These are phyloP conservation scores for Neophaeococcomyces aloes DNA, from an alignment of 2,329 filamentous ascomycete species.

Conservation along the genomic window DNA sequence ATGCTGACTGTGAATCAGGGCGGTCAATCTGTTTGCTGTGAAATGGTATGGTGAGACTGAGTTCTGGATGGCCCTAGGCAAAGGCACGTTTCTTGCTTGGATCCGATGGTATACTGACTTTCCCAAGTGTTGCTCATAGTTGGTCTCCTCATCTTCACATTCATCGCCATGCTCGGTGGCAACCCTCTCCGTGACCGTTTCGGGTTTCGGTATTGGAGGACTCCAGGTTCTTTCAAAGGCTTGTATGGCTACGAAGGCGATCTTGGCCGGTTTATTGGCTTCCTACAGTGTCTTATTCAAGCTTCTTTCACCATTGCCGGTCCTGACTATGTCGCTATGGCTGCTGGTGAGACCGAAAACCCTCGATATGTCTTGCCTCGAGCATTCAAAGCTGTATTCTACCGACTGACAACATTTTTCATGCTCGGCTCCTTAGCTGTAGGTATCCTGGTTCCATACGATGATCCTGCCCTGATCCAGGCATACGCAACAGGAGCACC, in stretches of 20 bases:
- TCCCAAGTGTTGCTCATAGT: constrained; percentile 53
- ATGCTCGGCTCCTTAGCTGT: constrained; percentile 62
- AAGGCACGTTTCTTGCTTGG: constrained; percentile 25
- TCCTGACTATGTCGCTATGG: constrained; percentile 55
- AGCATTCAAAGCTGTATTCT: constrained; percentile 70
- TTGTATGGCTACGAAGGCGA: constrained; percentile 49
- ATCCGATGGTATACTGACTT: no score
- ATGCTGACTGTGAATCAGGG: constrained; percentile 21
- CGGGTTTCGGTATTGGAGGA: constrained; percentile 58
- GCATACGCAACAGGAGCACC: constrained; percentile 50
- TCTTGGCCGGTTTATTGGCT: constrained; percentile 64
- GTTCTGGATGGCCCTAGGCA: constrained; percentile 62
- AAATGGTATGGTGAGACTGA: constrained; percentile 68
- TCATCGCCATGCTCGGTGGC: constrained; percentile 72
- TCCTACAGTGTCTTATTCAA: constrained; percentile 63
- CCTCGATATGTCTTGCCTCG: constrained; percentile 59
- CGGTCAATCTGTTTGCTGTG: constrained; percentile 62
- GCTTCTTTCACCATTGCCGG: constrained; percentile 59
- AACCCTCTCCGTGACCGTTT: constrained; percentile 63
- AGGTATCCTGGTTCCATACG: constrained; percentile 60
- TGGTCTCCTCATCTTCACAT: constrained; percentile 63
- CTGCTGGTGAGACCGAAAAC: constrained; percentile 60
- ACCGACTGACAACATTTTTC: constrained; percentile 65
- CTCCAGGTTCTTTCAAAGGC: constrained; percentile 60
- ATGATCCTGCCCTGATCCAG: constrained; percentile 50